These are phyloP conservation scores for Mycosphaerelloides madeirae DNA, from an alignment of 2,329 filamentous ascomycete genomes.

Conservation along the genomic window DNA sequence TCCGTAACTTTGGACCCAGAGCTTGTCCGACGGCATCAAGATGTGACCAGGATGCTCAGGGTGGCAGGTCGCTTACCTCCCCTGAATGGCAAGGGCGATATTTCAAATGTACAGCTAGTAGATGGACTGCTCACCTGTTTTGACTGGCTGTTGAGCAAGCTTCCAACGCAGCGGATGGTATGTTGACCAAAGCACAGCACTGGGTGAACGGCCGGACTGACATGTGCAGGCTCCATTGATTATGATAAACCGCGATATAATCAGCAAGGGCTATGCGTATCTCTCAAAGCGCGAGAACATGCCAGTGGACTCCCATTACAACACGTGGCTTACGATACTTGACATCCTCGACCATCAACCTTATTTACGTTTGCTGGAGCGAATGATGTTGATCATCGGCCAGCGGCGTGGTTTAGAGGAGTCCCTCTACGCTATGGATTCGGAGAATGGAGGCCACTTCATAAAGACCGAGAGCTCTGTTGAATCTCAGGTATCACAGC, in stretches of 20 bases:
- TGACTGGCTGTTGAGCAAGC: conserved; percentile 8
- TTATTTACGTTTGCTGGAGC: conserved; percentile 10
- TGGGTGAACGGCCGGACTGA: too few species aligned
- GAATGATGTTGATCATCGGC: conserved; percentile 7
- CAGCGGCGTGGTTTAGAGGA: background rate
- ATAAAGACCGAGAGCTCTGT: background rate
- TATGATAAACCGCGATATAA: conserved; percentile 15
- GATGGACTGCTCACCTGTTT: conserved; percentile 6
- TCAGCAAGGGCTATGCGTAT: conserved; percentile 17
- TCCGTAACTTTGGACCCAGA: background rate
- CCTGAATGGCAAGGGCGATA: background rate
- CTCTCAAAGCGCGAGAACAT: conserved; percentile 9
- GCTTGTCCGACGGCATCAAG: conserved; percentile 3
- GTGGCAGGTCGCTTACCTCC: background rate
- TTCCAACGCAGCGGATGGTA: conserved; percentile 5
- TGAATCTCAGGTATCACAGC: too few species aligned
- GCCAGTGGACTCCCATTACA: conserved; percentile 14
- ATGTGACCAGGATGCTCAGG: background rate
- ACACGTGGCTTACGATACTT: conserved; percentile 16
- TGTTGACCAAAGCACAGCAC: too few species aligned
- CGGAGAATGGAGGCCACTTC: too few species aligned
- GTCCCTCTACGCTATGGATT: background rate
- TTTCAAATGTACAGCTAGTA: conserved; percentile 8
- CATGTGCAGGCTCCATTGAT: conserved; percentile 7
- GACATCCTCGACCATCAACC: conserved; percentile 13